Conservation (phyloP, 768 basidiomycete genomes). For the Agaricus blazei region DNA sequence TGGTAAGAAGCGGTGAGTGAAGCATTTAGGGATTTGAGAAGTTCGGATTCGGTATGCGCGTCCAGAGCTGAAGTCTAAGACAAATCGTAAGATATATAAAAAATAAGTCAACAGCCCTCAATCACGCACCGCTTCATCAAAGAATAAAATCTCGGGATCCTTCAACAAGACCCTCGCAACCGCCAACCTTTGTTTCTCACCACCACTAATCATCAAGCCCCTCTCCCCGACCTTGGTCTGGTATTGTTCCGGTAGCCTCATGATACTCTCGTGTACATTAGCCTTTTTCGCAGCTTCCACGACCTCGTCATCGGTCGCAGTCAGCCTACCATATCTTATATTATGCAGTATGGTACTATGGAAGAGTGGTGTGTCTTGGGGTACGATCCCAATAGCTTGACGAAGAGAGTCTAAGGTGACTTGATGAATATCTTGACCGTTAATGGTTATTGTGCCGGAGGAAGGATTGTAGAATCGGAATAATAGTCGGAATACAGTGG, state of each 20-base stretch:
- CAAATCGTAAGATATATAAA: neutral
- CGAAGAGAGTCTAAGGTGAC: slow-evolving; percentile 73
- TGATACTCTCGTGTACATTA: slow-evolving; percentile 78
- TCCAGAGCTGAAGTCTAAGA: slow-evolving; percentile 90
- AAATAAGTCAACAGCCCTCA: neutral
- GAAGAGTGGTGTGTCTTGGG: slow-evolving; percentile 97
- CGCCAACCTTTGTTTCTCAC: slow-evolving; percentile 96
- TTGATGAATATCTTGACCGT: slow-evolving; percentile 80
- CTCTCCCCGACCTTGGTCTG: slow-evolving; percentile 91
- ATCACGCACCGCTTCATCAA: slow-evolving; percentile 91
- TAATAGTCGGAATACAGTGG: slow-evolving; percentile 89
- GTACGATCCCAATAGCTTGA: slow-evolving; percentile 83
- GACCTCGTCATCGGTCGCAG: slow-evolving; percentile 89
- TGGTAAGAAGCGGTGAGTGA: slow-evolving; percentile 41
- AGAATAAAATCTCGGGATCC: slow-evolving; percentile 94
- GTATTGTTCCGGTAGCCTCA: slow-evolving; percentile 81
- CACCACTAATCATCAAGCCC: slow-evolving; percentile 97
- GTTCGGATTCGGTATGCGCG: slow-evolving; percentile 88
- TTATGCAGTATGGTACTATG: slow-evolving; percentile 96
- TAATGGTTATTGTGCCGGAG: slow-evolving; percentile 76
- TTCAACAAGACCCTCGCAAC: slow-evolving; percentile 91
- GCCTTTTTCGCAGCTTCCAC: slow-evolving; percentile 79
- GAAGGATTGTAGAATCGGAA: slow-evolving; percentile 92
- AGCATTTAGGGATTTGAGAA: slow-evolving; percentile 91
- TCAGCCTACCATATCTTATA: slow-evolving; percentile 84